Base-by-base conservation (phyloP, 768 basidiomycete species). In the Steccherinum ochraceum region DNA sequence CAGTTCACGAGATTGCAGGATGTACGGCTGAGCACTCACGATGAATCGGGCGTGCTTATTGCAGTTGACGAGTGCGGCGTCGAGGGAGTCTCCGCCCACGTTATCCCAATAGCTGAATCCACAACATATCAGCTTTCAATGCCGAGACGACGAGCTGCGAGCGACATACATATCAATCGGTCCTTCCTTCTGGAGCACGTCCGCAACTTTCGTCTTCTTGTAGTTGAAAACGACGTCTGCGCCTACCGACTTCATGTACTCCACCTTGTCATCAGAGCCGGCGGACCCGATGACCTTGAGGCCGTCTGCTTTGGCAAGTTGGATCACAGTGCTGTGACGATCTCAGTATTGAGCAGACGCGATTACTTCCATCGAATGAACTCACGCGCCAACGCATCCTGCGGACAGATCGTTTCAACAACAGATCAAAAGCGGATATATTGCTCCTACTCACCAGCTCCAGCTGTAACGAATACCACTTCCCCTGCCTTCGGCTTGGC, bases 151-250 rank as follows among this genome's bases (percentile, higher is more conserved):
- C 24, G 18, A 20, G 24, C 41, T 39, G 13, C 19, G 12, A n/a
- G n/a, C n/a, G n/a, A n/a, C 60, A 43, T 64, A 79, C 68, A 82
- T 64, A 57, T 83, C 69, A 43, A 84, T 72, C 0, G 76, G 78
- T 1, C 83, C 84, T 56, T 86, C 74, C 51, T 72, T 72, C 53
- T 62, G 59, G 39, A 90, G 66, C 2, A 84, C 68, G 12, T 82
- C 77, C 1, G 58, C 58, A 0, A 77, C 79, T 44, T 69, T 67
- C 0, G 70, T 69, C 0, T 75, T 86, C 72, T 89, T 85, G 68
- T 85, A 88, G 63, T 89, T 86, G 70, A 86, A 87, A 0, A 73
- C 80, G 4, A 83, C 75, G 56, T 89, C 85, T 0, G 80, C 78
- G 0, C 84, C 86, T n/a, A 85, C 56, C 2, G 73, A 72, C 46